Evolutionary conservation across 495 filamentous ascomycete genomes (phyloP).

Genomic region (Cercophora samala): DNA sequence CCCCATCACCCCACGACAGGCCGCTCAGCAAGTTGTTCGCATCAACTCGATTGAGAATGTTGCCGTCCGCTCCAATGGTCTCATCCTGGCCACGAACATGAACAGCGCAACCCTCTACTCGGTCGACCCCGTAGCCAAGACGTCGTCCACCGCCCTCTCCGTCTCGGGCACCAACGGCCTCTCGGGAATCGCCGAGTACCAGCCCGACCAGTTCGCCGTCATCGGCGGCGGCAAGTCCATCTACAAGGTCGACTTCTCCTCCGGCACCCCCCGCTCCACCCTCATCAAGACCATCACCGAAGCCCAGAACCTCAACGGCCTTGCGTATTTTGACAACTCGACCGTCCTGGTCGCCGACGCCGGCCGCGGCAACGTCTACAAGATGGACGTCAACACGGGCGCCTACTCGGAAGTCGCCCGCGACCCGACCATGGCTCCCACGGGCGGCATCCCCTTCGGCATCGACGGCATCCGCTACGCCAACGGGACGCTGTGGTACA

Average conservation of each 20-base stretch:
- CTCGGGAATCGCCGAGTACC: slow-evolving; percentile 42
- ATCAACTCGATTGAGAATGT: slow-evolving; percentile 46
- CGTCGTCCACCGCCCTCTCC: slow-evolving; percentile 31
- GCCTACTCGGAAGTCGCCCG: slow-evolving; percentile 32
- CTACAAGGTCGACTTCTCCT: slow-evolving; percentile 41
- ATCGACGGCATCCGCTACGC: slow-evolving; percentile 38
- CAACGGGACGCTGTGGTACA: slow-evolving; percentile 40
- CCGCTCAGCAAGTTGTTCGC: slow-evolving; percentile 31
- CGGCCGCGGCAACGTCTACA: slow-evolving; percentile 40
- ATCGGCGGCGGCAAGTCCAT: slow-evolving; percentile 40
- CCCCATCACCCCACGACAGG: slow-evolving; percentile 12
- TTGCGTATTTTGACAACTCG: slow-evolving; percentile 38
- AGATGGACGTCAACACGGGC: slow-evolving; percentile 40
- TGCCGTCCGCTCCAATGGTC: slow-evolving; percentile 45
- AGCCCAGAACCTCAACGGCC: slow-evolving; percentile 41
- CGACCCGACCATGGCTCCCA: slow-evolving; percentile 40
- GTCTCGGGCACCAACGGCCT: slow-evolving; percentile 37
- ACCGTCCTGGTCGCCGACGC: slow-evolving; percentile 43
- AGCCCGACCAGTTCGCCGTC: slow-evolving; percentile 42
- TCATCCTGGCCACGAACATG: slow-evolving; percentile 44
- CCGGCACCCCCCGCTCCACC: slow-evolving; percentile 27
- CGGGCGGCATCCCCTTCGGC: slow-evolving; percentile 36
- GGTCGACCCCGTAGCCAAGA: slow-evolving; percentile 34
- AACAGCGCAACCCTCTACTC: slow-evolving; percentile 35
- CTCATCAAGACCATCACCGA: slow-evolving; percentile 41